Percentiles rank a stretch among this genome's conserved stretches.
These are phyloP conservation scores for Stephanodiscus minutulus DNA, from an alignment of 108 stramenopile species.

Conservation along the genomic window DNA sequence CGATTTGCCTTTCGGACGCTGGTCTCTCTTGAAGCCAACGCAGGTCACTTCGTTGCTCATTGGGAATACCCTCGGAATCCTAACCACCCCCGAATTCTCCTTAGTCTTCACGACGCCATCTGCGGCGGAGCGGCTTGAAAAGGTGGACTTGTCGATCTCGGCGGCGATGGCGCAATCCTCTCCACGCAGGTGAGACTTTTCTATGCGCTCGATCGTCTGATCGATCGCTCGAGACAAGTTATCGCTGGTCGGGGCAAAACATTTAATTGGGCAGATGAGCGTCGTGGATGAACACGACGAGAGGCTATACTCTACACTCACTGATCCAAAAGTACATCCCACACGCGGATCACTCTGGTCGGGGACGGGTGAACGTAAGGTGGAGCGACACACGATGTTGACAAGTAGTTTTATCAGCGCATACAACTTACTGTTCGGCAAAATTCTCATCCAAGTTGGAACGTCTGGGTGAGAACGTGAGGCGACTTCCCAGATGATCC, in stretches of 20 bases:
- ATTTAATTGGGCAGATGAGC: too few relatives aligned
- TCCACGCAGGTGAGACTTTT: slow-evolving; percentile 53
- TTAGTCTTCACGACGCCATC: too few relatives aligned
- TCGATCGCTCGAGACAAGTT: slow-evolving; percentile 44
- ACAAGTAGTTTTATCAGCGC: too few relatives aligned
- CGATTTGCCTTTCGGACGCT: slow-evolving; percentile 7
- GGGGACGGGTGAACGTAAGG: too few relatives aligned
- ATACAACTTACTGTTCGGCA: slow-evolving; percentile 39
- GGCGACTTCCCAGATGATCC: slow-evolving; percentile 54
- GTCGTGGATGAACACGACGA: too few relatives aligned
- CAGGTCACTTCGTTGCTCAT: slow-evolving; percentile 26
- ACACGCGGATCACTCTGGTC: slow-evolving; percentile 50
- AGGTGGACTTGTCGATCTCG: slow-evolving; percentile 26
- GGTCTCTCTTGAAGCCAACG: neutral
- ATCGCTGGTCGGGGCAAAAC: too few relatives aligned
- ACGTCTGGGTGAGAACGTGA: slow-evolving; percentile 46
- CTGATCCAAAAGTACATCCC: slow-evolving; percentile 58
- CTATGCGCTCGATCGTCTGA: slow-evolving; percentile 43
- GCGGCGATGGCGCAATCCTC: slow-evolving; percentile 39
- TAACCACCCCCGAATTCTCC: neutral
- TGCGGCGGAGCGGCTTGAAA: too few relatives aligned
- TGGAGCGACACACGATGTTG: too few relatives aligned
- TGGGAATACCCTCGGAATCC: slow-evolving; percentile 36
- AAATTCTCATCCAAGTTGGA: slow-evolving; percentile 23
- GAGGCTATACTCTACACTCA: too few relatives aligned